These are phyloP conservation scores for Beta macrorhiza DNA, from an alignment of 179 eudicot species.

Conservation along the genomic window DNA sequence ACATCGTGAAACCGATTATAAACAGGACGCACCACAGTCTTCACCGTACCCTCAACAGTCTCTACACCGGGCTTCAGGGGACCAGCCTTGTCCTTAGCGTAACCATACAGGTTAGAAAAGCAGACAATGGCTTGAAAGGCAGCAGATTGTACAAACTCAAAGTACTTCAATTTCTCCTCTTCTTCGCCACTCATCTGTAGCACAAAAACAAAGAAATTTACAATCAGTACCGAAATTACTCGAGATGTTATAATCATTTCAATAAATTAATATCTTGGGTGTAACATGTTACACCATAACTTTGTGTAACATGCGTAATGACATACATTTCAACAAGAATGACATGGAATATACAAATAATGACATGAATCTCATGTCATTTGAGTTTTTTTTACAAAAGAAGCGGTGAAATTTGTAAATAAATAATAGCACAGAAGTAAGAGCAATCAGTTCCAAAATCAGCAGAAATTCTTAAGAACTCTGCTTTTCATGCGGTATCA, in stretches of 20 bases:
- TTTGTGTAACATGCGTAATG: no score
- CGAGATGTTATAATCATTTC: no score
- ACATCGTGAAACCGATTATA: conserved; percentile 67
- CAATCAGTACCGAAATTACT: not conserved
- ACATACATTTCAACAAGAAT: no score
- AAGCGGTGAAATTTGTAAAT: no score
- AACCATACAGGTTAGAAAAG: conserved; percentile 64
- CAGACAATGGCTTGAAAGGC: conserved; percentile 54
- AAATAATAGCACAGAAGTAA: not conserved
- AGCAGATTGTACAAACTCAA: conserved; percentile 72
- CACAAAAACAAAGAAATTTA: not conserved
- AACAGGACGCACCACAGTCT: conserved; percentile 84
- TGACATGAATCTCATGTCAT: no score
- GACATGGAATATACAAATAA: no score
- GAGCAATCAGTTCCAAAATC: not conserved
- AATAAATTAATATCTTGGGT: no score
- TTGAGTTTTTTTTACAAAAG: no score
- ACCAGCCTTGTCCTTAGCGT: conserved; percentile 91
- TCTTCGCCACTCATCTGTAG: conserved; percentile 33
- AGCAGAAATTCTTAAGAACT: not conserved
- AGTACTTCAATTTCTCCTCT: conserved; percentile 57
- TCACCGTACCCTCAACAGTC: conserved; percentile 89
- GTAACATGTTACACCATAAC: no score
- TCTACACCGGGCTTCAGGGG: conserved; percentile 83
- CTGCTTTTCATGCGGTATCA: not conserved